Conservation (phyloP, 2,329 filamentous ascomycete species). For the Parastagonospora nodorum region DNA sequence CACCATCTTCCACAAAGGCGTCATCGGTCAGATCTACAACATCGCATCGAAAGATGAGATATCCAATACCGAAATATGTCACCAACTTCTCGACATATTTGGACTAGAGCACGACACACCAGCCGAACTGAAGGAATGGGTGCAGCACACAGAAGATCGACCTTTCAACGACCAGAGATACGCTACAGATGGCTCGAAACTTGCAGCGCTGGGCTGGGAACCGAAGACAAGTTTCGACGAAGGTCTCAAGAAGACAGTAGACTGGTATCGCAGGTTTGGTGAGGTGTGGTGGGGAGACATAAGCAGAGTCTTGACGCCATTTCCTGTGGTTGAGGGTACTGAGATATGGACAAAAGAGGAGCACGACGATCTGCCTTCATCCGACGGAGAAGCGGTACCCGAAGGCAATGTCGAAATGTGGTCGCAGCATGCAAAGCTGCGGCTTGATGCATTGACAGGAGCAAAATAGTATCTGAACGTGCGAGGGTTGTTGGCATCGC, state of each 20-base stretch:
- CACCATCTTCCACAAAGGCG: constrained; percentile 79
- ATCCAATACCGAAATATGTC: constrained; percentile 73
- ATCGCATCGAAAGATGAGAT: constrained; percentile 79
- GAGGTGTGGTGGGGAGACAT: constrained; percentile 51
- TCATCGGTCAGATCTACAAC: constrained; percentile 79
- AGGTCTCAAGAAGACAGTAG: constrained; percentile 43
- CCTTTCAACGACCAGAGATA: constrained; percentile 60
- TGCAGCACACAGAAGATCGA: constrained; percentile 76
- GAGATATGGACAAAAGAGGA: constrained; percentile 49
- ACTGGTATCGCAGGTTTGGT: constrained; percentile 47
- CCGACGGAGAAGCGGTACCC: constrained; percentile 30
- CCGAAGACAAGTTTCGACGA: constrained; percentile 44
- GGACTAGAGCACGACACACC: constrained; percentile 51
- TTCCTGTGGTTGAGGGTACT: constrained; percentile 46
- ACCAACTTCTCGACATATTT: constrained; percentile 67
- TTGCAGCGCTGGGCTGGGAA: constrained; percentile 44
- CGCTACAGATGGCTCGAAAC: constrained; percentile 46
- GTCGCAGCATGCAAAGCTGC: constrained; percentile 32
- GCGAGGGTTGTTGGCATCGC: too few species aligned
- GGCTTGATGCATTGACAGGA: constrained; percentile 15
- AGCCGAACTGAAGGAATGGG: constrained; percentile 63
- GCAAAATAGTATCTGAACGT: not conserved
- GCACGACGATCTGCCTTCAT: constrained; percentile 43
- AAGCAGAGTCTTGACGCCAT: constrained; percentile 44
- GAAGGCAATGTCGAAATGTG: constrained; percentile 21